phyloP scores from a whole-genome alignment of 257 asterid species.

The Nicotiana tabacum region DNA sequence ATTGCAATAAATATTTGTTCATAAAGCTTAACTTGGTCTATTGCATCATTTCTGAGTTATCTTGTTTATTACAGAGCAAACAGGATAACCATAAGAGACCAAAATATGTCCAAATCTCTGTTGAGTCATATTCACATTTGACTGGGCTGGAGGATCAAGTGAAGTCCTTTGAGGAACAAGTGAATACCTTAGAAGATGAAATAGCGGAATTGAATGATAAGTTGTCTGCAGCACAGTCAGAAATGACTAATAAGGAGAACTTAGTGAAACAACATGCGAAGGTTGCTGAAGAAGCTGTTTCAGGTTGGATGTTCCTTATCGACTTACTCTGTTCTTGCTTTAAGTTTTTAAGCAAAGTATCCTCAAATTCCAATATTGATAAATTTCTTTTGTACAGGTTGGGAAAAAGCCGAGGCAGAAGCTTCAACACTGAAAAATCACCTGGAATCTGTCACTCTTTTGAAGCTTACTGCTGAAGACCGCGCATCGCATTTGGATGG shows the following conservation, averaged over 20 bases:
- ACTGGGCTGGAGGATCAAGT: slow-evolving; percentile 92
- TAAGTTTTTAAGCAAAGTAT: neutral
- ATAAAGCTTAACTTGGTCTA: neutral
- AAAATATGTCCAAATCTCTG: slow-evolving; percentile 86
- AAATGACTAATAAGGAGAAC: slow-evolving; percentile 67
- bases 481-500: slow-evolving; percentile 86
- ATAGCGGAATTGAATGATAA: slow-evolving; percentile 70
- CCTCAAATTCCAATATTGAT: neutral
- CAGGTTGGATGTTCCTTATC: slow-evolving; percentile 45
- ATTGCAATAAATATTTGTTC: slow-evolving; percentile 21
- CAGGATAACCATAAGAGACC: slow-evolving; percentile 64
- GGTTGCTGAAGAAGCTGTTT: slow-evolving; percentile 99
- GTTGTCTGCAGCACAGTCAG: slow-evolving; percentile 64
- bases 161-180: slow-evolving; percentile 63
- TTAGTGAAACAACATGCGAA: slow-evolving; percentile 90
- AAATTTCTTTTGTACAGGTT: slow-evolving; percentile 52
- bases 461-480: slow-evolving; percentile 93
- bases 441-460: slow-evolving; percentile 86
- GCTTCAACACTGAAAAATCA: slow-evolving; percentile 77
- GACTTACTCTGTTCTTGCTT: neutral
- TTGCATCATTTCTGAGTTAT: slow-evolving; percentile 32
- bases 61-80: slow-evolving; percentile 32
- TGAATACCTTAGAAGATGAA: slow-evolving; percentile 61
- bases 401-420: slow-evolving; percentile 99
- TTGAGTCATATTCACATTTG: slow-evolving; percentile 89